These are phyloP conservation scores for Microbotryomycetes sp. DNA, from an alignment of 1,284 basidiomycete genomes.

Conservation along the genomic window DNA sequence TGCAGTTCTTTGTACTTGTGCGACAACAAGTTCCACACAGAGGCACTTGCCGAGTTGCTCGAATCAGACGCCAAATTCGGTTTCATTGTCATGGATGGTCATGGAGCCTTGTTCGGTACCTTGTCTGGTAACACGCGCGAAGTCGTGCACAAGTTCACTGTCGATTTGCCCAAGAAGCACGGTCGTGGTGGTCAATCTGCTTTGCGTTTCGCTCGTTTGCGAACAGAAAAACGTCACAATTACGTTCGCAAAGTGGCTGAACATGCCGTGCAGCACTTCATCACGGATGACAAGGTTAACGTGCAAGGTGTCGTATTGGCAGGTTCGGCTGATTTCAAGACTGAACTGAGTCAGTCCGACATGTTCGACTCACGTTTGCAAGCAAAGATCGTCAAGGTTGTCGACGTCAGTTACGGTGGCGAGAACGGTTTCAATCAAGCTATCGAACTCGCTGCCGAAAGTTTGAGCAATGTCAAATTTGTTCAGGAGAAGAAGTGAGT, in stretches of 20 bases:
- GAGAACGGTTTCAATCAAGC: slow-evolving; percentile 99
- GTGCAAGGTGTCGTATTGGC: slow-evolving; percentile 95
- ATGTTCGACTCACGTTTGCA: slow-evolving; percentile 86
- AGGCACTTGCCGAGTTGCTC: slow-evolving; percentile 90
- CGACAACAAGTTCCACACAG: slow-evolving; percentile 99
- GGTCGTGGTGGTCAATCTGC: slow-evolving; percentile 98
- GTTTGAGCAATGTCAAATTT: slow-evolving; percentile 96
- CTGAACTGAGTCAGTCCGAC: slow-evolving; percentile 90
- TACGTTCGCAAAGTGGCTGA: slow-evolving; percentile 99
- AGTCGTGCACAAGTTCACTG: slow-evolving; percentile 94
- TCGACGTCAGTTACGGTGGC: slow-evolving; percentile 97
- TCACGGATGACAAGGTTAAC: slow-evolving; percentile 97
- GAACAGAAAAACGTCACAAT: slow-evolving; percentile 99
- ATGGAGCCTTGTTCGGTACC: slow-evolving; percentile 91
- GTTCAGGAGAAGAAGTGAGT: slow-evolving; percentile 85
- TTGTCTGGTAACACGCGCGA: slow-evolving; percentile 96
- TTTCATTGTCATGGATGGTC: slow-evolving; percentile 99
- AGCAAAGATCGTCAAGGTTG: slow-evolving; percentile 91
- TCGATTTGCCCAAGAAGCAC: slow-evolving; percentile 99
- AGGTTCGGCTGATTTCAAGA: slow-evolving; percentile 98
- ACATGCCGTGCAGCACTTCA: slow-evolving; percentile 93
- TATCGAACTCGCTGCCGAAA: slow-evolving; percentile 93
- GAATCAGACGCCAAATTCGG: slow-evolving; percentile 97
- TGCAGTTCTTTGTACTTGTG: slow-evolving; percentile 72
- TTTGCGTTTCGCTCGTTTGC: slow-evolving; percentile 97